Evolutionary conservation across 1,284 basidiomycete genomes (phyloP).

Genomic region (Puccinia brachypodii): DNA sequence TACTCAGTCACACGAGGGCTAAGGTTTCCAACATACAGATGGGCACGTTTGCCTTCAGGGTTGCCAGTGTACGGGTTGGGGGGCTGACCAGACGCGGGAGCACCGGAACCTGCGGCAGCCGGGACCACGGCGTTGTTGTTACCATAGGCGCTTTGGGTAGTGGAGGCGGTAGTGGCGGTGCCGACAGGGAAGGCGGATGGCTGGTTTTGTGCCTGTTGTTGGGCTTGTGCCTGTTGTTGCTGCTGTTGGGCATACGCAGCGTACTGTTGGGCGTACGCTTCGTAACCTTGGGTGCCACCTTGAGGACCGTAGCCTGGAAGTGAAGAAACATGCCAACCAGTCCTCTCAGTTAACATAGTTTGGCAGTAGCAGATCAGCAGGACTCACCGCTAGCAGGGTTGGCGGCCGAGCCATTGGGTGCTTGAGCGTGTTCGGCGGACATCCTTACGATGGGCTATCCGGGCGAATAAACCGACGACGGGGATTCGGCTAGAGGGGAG

Average conservation of each 20-base stretch:
- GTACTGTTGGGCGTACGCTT: slow-evolving; percentile 48
- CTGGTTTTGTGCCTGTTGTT: slow-evolving; percentile 35
- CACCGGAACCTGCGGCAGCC: slow-evolving; percentile 9
- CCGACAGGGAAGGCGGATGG: slow-evolving; percentile 40
- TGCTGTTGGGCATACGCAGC: slow-evolving; percentile 48
- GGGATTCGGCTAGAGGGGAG: not conserved
- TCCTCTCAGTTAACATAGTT: not conserved
- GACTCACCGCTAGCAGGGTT: slow-evolving; percentile 25
- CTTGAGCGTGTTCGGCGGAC: slow-evolving; percentile 27
- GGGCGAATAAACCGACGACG: not conserved
- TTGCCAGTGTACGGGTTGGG: slow-evolving; percentile 42
- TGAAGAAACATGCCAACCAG: not conserved
- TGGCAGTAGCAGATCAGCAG: not conserved
- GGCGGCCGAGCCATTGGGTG: slow-evolving; percentile 14
- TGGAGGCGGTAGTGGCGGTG: slow-evolving; percentile 24
- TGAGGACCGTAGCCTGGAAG: slow-evolving; percentile 28
- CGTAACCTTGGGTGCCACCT: slow-evolving; percentile 31
- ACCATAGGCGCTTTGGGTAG: slow-evolving; percentile 31
- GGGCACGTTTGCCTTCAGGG: slow-evolving; percentile 63
- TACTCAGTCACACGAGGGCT: slow-evolving; percentile 74
- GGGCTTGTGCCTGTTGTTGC: slow-evolving; percentile 35
- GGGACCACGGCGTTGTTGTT: slow-evolving; percentile 42
- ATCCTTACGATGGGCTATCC: slow-evolving; percentile 6
- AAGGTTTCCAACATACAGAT: slow-evolving; percentile 96
- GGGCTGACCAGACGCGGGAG: slow-evolving; percentile 31